Evolutionary conservation across 345 rosid genomes (phyloP), one percentile per base, ranked within the genome.

Genomic region (Fremontodendron californicum): DNA sequence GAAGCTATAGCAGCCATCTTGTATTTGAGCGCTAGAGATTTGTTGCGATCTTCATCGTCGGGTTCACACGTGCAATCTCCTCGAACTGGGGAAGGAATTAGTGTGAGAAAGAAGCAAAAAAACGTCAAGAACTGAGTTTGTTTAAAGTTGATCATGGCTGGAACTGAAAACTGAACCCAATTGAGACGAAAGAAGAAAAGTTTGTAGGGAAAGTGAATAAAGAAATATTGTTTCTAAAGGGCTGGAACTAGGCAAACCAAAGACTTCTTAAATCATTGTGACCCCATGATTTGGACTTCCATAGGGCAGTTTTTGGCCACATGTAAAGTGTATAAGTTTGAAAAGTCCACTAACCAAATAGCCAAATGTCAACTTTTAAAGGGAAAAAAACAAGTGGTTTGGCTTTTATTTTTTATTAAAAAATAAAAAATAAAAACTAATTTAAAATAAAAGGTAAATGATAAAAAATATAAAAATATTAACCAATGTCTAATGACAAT

Each of bases 171-270:
- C 23, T 3, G 54, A 45, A 35, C 16, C 0, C 39, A 15, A 29
- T 12, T 4, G 5, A 63, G 25, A 6, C 0, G 4, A 58, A 3
- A 10, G 63, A 58, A 58, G 0, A 25, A 21, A 16, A 63, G 87
- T 87, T 35, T 84, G 88, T 49, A 2, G 86, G 13, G 90, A 85
- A 2, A 85, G 81, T 73, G 92, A 87, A 77, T 74, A 52, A 82
- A 77, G 76, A 80, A 80, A 61, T 87, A 49, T 43, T 18, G 23
- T 51, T 51, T 51, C 5, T 40, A 40, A 5, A 19, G 9, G 23
- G 9, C n/a, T n/a, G 23, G 19, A 51, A 16, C 55, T 15, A 48
- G 19, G 48, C n/a, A n/a, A n/a, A n/a, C 5, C 13, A 46, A 13
- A 46, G 49, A 4, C n/a, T 49, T 16, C 7, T 19, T n/a, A 15